Conservation (phyloP, 371 early-diverging fungal species). For the Mucor mucedo region DNA sequence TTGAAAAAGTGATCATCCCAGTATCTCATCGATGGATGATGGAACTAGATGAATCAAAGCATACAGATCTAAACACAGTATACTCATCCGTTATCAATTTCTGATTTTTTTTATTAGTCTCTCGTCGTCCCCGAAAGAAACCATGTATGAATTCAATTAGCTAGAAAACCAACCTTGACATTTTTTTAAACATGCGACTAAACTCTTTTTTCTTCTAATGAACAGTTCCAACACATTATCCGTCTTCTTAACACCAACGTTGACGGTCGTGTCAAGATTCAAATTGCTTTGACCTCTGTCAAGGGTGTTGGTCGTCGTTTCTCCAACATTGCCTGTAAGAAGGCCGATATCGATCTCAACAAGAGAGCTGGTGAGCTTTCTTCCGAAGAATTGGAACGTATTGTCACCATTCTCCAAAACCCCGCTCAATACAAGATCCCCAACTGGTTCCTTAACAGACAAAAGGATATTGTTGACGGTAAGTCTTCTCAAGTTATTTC, state of each 20-base stretch:
- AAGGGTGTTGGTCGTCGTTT: conserved; percentile 99
- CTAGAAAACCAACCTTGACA: background rate
- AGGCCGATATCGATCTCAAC: conserved; percentile 95
- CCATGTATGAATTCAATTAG: conserved; percentile 21
- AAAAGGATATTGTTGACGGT: conserved; percentile 97
- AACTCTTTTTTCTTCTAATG: conserved; percentile 83
- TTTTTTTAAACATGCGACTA: background rate
- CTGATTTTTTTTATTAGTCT: conserved; percentile 60
- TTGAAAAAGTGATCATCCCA: background rate
- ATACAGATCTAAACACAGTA: too few species aligned
- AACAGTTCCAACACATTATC: conserved; percentile 97
- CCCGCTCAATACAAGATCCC: conserved; percentile 98
- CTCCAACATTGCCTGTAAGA: conserved; percentile 97
- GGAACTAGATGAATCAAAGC: conserved; percentile 10
- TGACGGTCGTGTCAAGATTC: conserved; percentile 96
- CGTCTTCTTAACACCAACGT: conserved; percentile 99
- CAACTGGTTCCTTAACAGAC: conserved; percentile 98
- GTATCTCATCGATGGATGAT: background rate
- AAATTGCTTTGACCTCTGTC: conserved; percentile 97
- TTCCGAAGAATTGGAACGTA: conserved; percentile 91
- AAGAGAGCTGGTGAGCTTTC: conserved; percentile 99
- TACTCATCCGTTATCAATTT: background rate
- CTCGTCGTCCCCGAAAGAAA: conserved; percentile 89
- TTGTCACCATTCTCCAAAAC: conserved; percentile 92
- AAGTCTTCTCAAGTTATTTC: conserved; percentile 93